These are phyloP conservation scores for Fusarium vanettenii DNA, from an alignment of 2,329 filamentous ascomycete species.

Conservation along the genomic window DNA sequence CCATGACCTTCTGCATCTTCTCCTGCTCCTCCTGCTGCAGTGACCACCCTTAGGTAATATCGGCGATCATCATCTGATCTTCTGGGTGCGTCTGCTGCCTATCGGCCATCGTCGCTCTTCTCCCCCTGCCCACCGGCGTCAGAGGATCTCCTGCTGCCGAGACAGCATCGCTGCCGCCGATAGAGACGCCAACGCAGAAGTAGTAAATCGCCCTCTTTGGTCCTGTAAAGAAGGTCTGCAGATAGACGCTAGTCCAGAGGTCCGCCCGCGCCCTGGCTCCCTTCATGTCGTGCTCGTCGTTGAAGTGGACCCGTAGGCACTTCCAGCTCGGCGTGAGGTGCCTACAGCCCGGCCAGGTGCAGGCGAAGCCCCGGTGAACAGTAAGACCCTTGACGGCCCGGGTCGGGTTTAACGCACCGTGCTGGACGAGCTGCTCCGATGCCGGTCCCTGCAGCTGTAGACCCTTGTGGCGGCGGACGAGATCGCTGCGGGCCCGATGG, in stretches of 20 bases:
- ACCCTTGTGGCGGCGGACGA: background rate
- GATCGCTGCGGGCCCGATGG: too few species aligned
- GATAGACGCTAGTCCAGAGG: background rate
- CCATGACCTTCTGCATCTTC: background rate
- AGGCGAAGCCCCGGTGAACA: background rate
- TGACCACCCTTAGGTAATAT: background rate
- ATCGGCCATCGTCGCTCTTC: background rate
- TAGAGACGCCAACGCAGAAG: background rate
- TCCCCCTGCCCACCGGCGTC: too few species aligned
- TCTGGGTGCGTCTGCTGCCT: background rate
- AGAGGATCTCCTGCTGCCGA: background rate
- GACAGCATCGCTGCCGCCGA: background rate
- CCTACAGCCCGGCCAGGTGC: background rate
- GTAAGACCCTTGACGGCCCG: background rate
- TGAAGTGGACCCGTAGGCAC: background rate
- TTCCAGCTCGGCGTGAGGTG: too few species aligned
- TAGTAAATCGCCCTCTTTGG: background rate
- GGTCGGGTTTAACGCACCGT: background rate
- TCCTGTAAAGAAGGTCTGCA: conserved; percentile 4
- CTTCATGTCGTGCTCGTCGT: background rate
- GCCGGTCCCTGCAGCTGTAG: background rate
- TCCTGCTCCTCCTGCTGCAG: background rate
- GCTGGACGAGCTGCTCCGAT: background rate
- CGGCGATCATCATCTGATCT: background rate
- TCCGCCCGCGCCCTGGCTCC: background rate